Percentiles rank a stretch among this genome's conserved stretches.
These are phyloP conservation scores for Trifolium repens DNA, from an alignment of 306 rosid species.

Conservation along the genomic window DNA sequence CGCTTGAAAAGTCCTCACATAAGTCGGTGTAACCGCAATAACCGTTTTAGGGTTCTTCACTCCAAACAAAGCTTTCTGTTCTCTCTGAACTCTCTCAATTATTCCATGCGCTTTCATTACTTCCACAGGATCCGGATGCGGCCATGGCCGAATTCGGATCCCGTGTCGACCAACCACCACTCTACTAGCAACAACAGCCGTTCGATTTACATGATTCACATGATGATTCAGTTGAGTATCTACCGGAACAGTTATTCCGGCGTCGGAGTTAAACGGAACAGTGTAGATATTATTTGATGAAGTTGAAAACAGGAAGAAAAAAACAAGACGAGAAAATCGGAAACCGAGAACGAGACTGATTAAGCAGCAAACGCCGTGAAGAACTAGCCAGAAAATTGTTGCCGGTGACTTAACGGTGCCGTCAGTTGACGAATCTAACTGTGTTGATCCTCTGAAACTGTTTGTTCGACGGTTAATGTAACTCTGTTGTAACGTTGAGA, in stretches of 20 bases:
- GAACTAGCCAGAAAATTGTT: conserved; percentile 80
- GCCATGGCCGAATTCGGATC: conserved; percentile 99
- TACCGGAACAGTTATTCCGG: conserved; percentile 54
- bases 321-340: conserved; percentile 96
- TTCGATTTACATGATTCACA: conserved; percentile 37
- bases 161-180: conserved; percentile 98
- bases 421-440: conserved; percentile 69
- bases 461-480: conserved; percentile 72
- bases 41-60: conserved; percentile 79
- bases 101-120: conserved; percentile 96
- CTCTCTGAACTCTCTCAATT: conserved; percentile 84
- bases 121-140: conserved; percentile 93
- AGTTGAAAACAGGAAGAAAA: conserved; percentile 83
- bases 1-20: conserved; percentile 89
- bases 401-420: conserved; percentile 74
- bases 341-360: conserved; percentile 91
- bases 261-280: conserved; percentile 67
- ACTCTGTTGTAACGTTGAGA: conserved; percentile 89
- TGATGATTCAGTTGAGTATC: conserved; percentile 50
- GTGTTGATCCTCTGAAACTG: conserved; percentile 76
- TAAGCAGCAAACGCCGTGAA: conserved; percentile 92
- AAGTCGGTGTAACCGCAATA: conserved; percentile 84
- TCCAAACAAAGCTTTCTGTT: conserved; percentile 86
- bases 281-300: conserved; percentile 66
- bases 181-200: conserved; percentile 55